A percentile compares a stretch with the other conserved stretches of the same genome.
These are phyloP conservation scores for Basidiobolus meristosporus DNA, from an alignment of 371 early-diverging fungal species.

Conservation along the genomic window DNA sequence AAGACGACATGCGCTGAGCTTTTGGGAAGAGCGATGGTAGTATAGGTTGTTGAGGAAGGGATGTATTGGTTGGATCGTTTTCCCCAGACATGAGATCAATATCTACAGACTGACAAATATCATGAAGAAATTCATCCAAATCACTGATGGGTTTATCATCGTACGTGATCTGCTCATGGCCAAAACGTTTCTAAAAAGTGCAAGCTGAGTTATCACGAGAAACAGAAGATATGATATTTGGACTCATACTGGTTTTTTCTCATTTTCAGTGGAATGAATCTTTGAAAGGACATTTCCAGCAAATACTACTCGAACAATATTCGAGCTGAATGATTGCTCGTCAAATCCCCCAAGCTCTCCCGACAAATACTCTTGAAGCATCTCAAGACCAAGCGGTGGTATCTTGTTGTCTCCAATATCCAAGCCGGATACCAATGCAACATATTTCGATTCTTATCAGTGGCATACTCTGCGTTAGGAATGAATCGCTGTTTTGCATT, in stretches of 20 bases:
- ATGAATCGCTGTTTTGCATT: too few relatives aligned
- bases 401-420: conserved; percentile 25
- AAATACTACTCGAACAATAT: conserved; percentile 43
- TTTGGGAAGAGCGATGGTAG: conserved; percentile 41
- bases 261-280: too few relatives aligned
- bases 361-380: conserved; percentile 55
- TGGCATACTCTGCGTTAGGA: background rate
- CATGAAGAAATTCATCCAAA: conserved; percentile 32
- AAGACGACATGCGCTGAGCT: conserved; percentile 26
- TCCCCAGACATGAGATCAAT: conserved; percentile 74
- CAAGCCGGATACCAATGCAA: conserved; percentile 72
- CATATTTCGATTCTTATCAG: conserved; percentile 13
- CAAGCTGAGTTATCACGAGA: too few relatives aligned
- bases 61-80: conserved; percentile 50
- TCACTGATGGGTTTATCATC: conserved; percentile 7
- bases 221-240: too few relatives aligned
- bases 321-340: conserved; percentile 4
- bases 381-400: conserved; percentile 28
- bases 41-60: conserved; percentile 77
- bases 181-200: too few relatives aligned
- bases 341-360: conserved; percentile 45
- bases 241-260: too few relatives aligned
- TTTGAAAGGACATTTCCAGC: conserved; percentile 62
- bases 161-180: too few relatives aligned
- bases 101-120: conserved; percentile 25